phyloP scores from a whole-genome alignment of 2,329 filamentous ascomycete genomes.

The Aspergillus awamori region DNA sequence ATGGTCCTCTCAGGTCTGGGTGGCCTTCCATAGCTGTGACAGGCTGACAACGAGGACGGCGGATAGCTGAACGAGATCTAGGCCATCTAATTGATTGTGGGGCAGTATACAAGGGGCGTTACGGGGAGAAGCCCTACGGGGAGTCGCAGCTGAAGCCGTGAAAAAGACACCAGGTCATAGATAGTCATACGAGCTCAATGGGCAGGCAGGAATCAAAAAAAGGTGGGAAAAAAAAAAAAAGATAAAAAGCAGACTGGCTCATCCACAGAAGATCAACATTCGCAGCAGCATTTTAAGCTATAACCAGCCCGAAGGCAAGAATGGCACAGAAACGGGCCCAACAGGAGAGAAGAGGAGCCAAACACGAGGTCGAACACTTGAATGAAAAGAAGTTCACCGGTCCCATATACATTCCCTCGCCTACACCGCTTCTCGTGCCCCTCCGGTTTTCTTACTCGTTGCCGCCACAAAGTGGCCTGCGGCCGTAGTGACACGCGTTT shows the following conservation, averaged over 20 bases:
- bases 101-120: too few relatives aligned
- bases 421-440: slow-evolving; percentile 22
- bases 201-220: neutral
- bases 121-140: neutral
- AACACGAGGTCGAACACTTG: slow-evolving; percentile 29
- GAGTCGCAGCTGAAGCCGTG: neutral
- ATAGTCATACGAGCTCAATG: neutral
- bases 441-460: slow-evolving; percentile 19
- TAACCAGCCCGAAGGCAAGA: slow-evolving; percentile 22
- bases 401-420: slow-evolving; percentile 25
- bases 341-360: slow-evolving; percentile 28
- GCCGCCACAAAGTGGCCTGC: slow-evolving; percentile 21
- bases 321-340: slow-evolving; percentile 21
- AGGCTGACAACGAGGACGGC: neutral
- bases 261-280: slow-evolving; percentile 16
- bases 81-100: neutral
- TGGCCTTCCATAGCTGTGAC: too few relatives aligned
- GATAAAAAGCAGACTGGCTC: neutral
- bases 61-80: neutral
- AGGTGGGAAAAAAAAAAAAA: too few relatives aligned
- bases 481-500: slow-evolving; percentile 26
- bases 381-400: slow-evolving; percentile 25
- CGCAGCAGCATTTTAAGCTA: slow-evolving; percentile 11
- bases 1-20: neutral
- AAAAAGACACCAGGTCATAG: slow-evolving; percentile 10